A percentile compares a stretch with the other conserved stretches of the same genome.
phyloP scores from a whole-genome alignment of 2,329 filamentous ascomycete genomes.

The Arthrobotrys sinensis region DNA sequence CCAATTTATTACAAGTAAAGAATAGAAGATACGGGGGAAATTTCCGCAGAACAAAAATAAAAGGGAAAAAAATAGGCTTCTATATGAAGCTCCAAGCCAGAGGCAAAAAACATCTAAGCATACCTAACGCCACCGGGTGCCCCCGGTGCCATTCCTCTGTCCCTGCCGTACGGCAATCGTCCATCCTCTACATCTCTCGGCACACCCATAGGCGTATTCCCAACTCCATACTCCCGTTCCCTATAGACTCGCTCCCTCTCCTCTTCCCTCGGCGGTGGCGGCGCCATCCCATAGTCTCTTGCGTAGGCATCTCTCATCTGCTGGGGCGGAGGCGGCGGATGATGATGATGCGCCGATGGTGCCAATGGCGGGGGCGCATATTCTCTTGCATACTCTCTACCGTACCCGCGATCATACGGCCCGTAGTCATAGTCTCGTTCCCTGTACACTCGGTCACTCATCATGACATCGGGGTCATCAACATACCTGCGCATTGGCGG shows the following conservation, averaged over 20 bases:
- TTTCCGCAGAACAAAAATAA: neutral
- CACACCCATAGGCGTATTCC: constrained; percentile 6
- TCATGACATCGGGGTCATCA: constrained; percentile 47
- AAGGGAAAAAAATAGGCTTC: neutral
- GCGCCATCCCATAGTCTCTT: constrained; percentile 48
- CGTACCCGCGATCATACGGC: constrained; percentile 50
- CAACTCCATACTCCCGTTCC: constrained; percentile 32
- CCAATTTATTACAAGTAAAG: neutral
- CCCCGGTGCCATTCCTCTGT: constrained; percentile 7
- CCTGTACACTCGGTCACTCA: constrained; percentile 51
- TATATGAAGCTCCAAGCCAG: neutral
- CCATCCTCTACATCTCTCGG: constrained; percentile 45
- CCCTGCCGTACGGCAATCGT: constrained; percentile 45
- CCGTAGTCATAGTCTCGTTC: constrained; percentile 56
- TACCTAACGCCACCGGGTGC: constrained; percentile 34
- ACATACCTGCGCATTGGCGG: constrained; percentile 49
- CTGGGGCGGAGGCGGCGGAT: constrained; percentile 11
- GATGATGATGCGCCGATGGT: constrained; percentile 28
- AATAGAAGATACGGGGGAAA: neutral
- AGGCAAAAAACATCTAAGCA: constrained; percentile 20
- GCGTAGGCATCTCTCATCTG: constrained; percentile 38
- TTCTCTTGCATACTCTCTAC: constrained; percentile 44
- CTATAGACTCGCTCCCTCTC: constrained; percentile 49
- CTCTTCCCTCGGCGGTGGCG: constrained; percentile 28
- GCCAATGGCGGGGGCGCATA: constrained; percentile 28